Base-by-base conservation (phyloP, 805 yeast species). In the Ogataea zsoltii region DNA sequence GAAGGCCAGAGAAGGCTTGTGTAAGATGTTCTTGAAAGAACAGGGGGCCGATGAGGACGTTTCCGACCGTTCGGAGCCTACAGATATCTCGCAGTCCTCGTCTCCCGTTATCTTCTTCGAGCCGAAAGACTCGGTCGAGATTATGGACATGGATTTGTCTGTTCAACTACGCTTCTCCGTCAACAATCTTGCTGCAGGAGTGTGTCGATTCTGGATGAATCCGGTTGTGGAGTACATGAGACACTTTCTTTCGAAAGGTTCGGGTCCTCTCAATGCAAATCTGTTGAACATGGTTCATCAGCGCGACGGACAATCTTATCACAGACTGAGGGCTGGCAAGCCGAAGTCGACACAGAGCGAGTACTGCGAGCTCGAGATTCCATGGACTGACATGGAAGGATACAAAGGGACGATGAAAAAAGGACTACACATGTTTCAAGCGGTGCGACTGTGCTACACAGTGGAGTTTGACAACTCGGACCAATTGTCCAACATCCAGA, bases 301-400 rank as follows among this genome's bases (percentile, higher is more conserved):
- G n/a, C 41, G 35, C n/a, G 38, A 32, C 38, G 35, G 43, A 11
- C 42, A 32, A 18, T 38, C 26, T 14, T 41, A 44, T 30, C 39
- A 36, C 33, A 34, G 38, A 15, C 37, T 45, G 7, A 41, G 25
- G 30, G 34, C 40, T 2, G 26, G 30, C 16, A 38, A 34, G 12
- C 28, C 33, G 25, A 39, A 31, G 14, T 39, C 19, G 4, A 21
- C 23, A 3, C 45, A 38, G 28, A 13, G 25, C 16, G 44, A 38
- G 11, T 13, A 13, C 3, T 48, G 43, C 39, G 34, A 25, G 15
- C 12, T 45, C 2, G 44, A 33, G 25, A 23, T 50, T 4, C 51
- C 58, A 32, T 80, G 83, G 83, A 68, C 69, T 2, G 73, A 77
- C 0, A 67, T 84, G 54, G 95, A 87, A 62, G 95, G 96, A 0